Evolutionary conservation across 2,329 filamentous ascomycete genomes (phyloP).

Genomic region (Tolypocladium capitatum): DNA sequence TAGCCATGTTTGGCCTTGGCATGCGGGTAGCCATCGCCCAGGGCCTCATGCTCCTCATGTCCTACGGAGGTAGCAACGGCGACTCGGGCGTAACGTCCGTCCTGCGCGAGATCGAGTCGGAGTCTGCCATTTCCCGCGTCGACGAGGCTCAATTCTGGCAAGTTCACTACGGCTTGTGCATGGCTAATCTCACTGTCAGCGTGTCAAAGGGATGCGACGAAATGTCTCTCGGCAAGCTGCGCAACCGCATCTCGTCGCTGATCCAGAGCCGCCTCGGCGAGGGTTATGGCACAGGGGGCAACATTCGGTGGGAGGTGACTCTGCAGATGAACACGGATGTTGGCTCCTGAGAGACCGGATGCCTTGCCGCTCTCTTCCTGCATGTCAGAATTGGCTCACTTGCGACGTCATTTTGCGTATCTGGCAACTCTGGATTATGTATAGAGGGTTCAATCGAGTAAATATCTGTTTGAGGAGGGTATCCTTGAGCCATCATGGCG

Average conservation of each 20-base stretch:
- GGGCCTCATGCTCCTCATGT: constrained; percentile 93
- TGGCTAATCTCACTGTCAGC: constrained; percentile 81
- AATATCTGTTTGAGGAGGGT: background rate
- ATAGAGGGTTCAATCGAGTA: background rate
- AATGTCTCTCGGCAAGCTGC: constrained; percentile 55
- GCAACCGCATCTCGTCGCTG: constrained; percentile 62
- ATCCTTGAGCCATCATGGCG: background rate
- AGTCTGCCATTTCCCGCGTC: constrained; percentile 61
- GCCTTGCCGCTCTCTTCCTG: background rate
- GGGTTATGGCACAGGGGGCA: constrained; percentile 67
- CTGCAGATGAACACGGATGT: constrained; percentile 52
- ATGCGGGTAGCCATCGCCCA: constrained; percentile 72
- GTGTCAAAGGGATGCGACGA: constrained; percentile 54
- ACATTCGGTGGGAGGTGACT: constrained; percentile 85
- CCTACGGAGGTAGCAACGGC: constrained; percentile 39
- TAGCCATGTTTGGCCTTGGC: constrained; percentile 81
- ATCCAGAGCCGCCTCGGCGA: constrained; percentile 79
- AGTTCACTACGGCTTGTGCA: constrained; percentile 91
- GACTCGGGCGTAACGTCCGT: constrained; percentile 51
- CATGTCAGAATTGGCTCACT: background rate
- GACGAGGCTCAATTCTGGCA: constrained; percentile 97
- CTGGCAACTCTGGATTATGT: background rate
- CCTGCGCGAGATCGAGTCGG: constrained; percentile 72
- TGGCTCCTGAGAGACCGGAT: constrained; percentile 6
- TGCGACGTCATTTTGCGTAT: background rate